Conservation (phyloP, 805 yeast species). For the Jamesozyma lodderae region DNA sequence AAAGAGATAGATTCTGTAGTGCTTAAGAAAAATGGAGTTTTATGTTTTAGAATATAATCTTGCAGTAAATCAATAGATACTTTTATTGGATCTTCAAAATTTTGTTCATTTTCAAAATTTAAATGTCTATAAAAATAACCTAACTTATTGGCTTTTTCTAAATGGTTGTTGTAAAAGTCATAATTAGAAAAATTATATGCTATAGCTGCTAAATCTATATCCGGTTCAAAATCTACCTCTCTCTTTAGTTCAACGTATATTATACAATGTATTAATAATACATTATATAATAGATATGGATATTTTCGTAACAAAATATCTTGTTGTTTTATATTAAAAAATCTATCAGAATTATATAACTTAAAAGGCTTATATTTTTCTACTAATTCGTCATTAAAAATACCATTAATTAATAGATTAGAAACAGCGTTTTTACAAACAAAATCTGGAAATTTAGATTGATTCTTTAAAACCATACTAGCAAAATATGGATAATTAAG, state of each 20-base stretch:
- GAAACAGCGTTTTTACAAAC: too few species aligned
- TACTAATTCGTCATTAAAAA: neutral
- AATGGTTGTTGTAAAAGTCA: neutral
- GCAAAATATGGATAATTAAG: conserved; percentile 2
- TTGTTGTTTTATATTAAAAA: neutral
- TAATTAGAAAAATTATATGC: neutral
- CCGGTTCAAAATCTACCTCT: neutral
- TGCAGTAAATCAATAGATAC: neutral
- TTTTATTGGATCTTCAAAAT: neutral
- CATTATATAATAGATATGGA: neutral
- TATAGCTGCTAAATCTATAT: neutral
- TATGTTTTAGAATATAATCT: neutral
- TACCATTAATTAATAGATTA: conserved; percentile 1
- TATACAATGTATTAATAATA: neutral
- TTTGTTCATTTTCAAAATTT: conserved; percentile 3
- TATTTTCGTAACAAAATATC: neutral
- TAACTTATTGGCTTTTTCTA: neutral
- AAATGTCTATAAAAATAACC: neutral
- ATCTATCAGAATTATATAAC: conserved; percentile 1
- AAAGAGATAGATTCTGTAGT: neutral
- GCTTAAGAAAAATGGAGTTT: neutral
- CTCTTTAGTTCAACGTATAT: neutral
- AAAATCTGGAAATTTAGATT: conserved; percentile 2
- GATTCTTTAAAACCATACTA: neutral
- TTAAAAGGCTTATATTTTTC: conserved; percentile 1